These are phyloP conservation scores for Penicillium sp. DNA, from an alignment of 2,329 filamentous ascomycete species.

Conservation along the genomic window DNA sequence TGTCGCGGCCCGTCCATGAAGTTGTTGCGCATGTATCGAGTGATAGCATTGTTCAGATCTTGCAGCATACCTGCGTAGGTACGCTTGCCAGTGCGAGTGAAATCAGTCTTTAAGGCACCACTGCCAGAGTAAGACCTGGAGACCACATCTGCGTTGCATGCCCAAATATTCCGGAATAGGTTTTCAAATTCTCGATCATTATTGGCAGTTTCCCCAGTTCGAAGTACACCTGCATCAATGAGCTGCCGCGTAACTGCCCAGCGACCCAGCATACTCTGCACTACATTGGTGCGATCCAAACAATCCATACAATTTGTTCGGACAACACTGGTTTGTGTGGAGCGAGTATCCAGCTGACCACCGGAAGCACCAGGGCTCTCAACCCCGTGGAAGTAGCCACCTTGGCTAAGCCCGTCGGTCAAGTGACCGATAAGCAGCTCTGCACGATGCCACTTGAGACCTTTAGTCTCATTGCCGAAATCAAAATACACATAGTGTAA, in stretches of 20 bases:
- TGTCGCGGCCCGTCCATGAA: slow-evolving; percentile 92
- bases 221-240: slow-evolving; percentile 78
- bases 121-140: slow-evolving; percentile 93
- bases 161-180: slow-evolving; percentile 96
- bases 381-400: slow-evolving; percentile 90
- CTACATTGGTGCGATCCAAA: slow-evolving; percentile 94
- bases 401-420: slow-evolving; percentile 72
- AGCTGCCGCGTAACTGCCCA: slow-evolving; percentile 89
- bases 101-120: slow-evolving; percentile 95
- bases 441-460: slow-evolving; percentile 88
- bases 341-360: slow-evolving; percentile 77
- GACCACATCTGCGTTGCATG: slow-evolving; percentile 95
- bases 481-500: slow-evolving; percentile 98
- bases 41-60: slow-evolving; percentile 85
- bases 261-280: slow-evolving; percentile 94
- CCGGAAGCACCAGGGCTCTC: slow-evolving; percentile 75
- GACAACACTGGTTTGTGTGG: slow-evolving; percentile 84
- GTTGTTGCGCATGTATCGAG: slow-evolving; percentile 90
- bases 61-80: slow-evolving; percentile 84
- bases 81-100: slow-evolving; percentile 88
- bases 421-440: slow-evolving; percentile 84
- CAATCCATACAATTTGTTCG: slow-evolving; percentile 99
- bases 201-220: slow-evolving; percentile 75
- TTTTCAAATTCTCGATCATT: slow-evolving; percentile 83
- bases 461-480: slow-evolving; percentile 97